Conservation (phyloP, 2,329 filamentous ascomycete species). For the Metarhizium guizhouense region DNA sequence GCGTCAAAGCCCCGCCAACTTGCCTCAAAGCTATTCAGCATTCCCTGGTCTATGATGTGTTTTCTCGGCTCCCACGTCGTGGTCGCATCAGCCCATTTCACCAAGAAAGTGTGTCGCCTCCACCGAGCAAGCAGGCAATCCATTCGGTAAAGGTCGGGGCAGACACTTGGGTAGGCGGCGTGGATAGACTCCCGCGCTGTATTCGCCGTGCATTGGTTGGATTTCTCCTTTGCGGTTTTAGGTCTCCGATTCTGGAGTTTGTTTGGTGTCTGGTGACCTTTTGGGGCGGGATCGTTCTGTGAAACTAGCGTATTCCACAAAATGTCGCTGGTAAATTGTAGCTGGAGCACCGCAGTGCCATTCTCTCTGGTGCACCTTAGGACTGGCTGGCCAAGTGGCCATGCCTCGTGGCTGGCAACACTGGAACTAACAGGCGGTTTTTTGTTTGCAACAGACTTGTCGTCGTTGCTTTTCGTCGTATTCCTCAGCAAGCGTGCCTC, state of each 20-base stretch:
- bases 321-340: not conserved
- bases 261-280: not conserved
- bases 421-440: not conserved
- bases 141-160: not conserved
- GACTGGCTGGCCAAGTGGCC: not conserved
- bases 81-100: no score
- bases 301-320: not conserved
- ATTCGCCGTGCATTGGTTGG: no score
- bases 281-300: not conserved
- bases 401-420: conserved; percentile 1
- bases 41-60: no score
- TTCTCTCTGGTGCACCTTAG: conserved; percentile 3
- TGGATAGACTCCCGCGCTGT: no score
- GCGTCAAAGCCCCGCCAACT: no score
- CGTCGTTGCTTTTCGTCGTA: not conserved
- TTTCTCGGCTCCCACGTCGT: no score
- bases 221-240: not conserved
- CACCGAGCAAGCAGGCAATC: conserved; percentile 1
- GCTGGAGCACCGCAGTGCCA: not conserved
- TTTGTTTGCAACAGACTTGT: not conserved
- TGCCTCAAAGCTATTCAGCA: no score
- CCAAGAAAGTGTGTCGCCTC: no score
- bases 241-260: not conserved
- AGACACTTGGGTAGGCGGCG: no score
- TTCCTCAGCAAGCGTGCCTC: not conserved